A percentile compares a stretch with the other conserved stretches of the same genome.
Evolutionary conservation across 768 basidiomycete genomes (phyloP).

Genomic region (Tricholoma terreum): DNA sequence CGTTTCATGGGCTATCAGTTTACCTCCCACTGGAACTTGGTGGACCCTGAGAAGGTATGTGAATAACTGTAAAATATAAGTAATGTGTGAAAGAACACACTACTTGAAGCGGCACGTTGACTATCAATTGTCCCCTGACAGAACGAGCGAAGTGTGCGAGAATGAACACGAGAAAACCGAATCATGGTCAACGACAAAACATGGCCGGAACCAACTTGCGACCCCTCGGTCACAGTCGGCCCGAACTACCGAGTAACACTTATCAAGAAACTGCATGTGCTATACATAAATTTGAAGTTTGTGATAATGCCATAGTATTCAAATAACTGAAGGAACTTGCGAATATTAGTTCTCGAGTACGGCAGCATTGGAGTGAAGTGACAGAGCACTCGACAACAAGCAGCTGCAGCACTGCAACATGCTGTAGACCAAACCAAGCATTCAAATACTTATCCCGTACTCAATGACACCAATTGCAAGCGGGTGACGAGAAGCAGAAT

Average conservation of each 20-base stretch:
- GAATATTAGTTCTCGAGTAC: no score
- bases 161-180: conserved; percentile 4
- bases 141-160: background rate
- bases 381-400: no score
- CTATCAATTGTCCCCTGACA: background rate
- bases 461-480: no score
- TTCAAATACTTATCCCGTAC: no score
- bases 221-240: background rate
- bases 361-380: no score
- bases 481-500: background rate
- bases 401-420: no score
- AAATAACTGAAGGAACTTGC: no score
- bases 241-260: background rate
- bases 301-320: no score
- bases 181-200: conserved; percentile 10
- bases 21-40: conserved; percentile 47
- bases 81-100: conserved; percentile 8
- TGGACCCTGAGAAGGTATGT: conserved; percentile 25
- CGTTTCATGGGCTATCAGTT: background rate
- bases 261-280: no score
- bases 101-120: conserved; percentile 27
- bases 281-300: no score
- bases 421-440: no score
- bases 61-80: background rate
- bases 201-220: no score